Conservation (phyloP, 2,329 filamentous ascomycete genomes). For the Diaporthe sp. region DNA sequence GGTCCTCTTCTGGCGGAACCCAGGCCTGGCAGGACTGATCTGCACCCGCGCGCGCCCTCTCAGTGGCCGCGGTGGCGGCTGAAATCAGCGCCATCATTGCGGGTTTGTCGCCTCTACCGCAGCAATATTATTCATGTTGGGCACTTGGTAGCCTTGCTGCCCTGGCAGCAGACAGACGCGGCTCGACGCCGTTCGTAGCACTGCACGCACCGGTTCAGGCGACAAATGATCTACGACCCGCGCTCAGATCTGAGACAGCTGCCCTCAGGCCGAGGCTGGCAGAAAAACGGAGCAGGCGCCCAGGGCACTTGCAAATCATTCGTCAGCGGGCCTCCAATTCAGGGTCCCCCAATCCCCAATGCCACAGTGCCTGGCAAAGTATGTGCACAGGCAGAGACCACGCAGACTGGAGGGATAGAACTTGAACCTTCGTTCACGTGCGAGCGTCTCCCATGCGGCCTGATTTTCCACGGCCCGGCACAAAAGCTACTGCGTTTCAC, state of each 20-base stretch:
- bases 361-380: slow-evolving; percentile 6
- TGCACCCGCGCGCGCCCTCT: slow-evolving; percentile 19
- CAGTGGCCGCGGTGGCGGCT: slow-evolving; percentile 34
- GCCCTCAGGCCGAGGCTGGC: slow-evolving; percentile 17
- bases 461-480: slow-evolving; percentile 22
- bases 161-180: slow-evolving; percentile 8
- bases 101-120: slow-evolving; percentile 21
- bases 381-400: not conserved
- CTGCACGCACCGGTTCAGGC: not conserved
- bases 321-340: slow-evolving; percentile 4
- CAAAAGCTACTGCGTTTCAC: slow-evolving; percentile 34
- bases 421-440: slow-evolving; percentile 13
- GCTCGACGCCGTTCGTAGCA: not conserved
- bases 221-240: slow-evolving; percentile 15
- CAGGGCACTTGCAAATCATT: slow-evolving; percentile 7
- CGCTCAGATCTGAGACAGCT: slow-evolving; percentile 26
- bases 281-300: slow-evolving; percentile 17
- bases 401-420: not conserved
- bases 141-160: not conserved
- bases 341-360: not conserved
- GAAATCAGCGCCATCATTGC: slow-evolving; percentile 33
- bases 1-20: slow-evolving; percentile 9
- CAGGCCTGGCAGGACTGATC: slow-evolving; percentile 11
- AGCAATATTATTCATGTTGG: not conserved
- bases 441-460: slow-evolving; percentile 20